Base-by-base conservation (phyloP, 306 rosid genomes). In the Quercus rubra region DNA sequence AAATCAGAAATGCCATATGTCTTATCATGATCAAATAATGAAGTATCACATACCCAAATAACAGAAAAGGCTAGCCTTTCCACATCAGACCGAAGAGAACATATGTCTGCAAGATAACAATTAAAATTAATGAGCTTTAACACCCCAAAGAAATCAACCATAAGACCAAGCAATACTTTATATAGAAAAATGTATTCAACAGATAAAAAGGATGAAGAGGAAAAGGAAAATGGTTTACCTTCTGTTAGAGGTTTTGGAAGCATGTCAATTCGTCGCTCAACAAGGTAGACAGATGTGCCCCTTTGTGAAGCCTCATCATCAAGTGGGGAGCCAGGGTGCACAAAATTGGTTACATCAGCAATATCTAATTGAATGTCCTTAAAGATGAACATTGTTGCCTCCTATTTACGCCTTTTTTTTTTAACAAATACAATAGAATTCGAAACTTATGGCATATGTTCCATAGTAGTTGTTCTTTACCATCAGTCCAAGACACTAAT, bases 241-340 rank as follows among this genome's bases (percentile, higher is more conserved):
- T 95, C 99, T 3, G 99, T 95, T 52, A 95, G 87, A 86, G 98
- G 94, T 80, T 95, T 95, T 1, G 99, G 99, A 87, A 95, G 99
- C 99, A 95, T 95, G 85, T 93, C 99, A 85, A 93, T 95, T 61
- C 99, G 86, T 70, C 98, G 88, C 83, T 95, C 99, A 74, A 95
- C 99, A 80, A 95, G 98, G 83, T 95, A 95, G 70, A 90, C 94
- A 51, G 99, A 95, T 80, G 99, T 95, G 54, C 99, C 99, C 94
- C 99, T 91, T 81, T 91, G 91, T 80, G 97, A 5, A 82, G 99
- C 99, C 91, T 95, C 99, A 1, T 95, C 92, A 69, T 95, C 98
- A 77, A 93, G 90, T 69, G 94, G 91, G 78, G 96, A 88, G 75
- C 92, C 93, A 76, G 92, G 84, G 82, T 87, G 92, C 80, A 95